Percentiles rank a stretch among this genome's conserved stretches.
phyloP scores from a whole-genome alignment of 805 yeast species.

The Hanseniaspora thailandica region DNA sequence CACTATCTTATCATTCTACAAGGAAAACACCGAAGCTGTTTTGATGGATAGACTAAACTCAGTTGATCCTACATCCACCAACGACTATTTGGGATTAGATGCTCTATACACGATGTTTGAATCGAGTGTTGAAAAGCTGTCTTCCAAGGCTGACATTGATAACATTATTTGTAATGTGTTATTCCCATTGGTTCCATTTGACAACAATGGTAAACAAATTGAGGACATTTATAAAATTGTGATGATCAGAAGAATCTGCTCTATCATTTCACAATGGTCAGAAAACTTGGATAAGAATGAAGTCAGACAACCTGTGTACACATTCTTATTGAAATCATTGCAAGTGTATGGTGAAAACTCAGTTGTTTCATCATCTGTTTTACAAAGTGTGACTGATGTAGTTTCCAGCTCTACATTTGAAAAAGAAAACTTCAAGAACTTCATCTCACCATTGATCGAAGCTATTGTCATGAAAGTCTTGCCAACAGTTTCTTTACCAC shows the following conservation, averaged over 20 bases:
- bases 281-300: constrained; percentile 50
- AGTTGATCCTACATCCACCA: constrained; percentile 25
- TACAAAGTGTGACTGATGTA: constrained; percentile 54
- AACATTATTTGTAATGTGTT: constrained; percentile 46
- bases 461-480: constrained; percentile 40
- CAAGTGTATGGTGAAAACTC: constrained; percentile 46
- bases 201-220: constrained; percentile 30
- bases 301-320: constrained; percentile 47
- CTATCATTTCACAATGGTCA: constrained; percentile 73
- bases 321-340: constrained; percentile 43
- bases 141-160: constrained; percentile 58
- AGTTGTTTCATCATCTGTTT: constrained; percentile 69
- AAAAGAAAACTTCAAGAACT: constrained; percentile 56
- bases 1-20: background rate
- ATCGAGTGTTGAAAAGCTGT: constrained; percentile 54
- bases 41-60: constrained; percentile 35
- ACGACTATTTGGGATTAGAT: constrained; percentile 57
- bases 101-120: constrained; percentile 75
- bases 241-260: constrained; percentile 63
- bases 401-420: constrained; percentile 83
- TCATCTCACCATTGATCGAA: constrained; percentile 39
- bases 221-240: constrained; percentile 27
- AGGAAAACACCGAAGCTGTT: constrained; percentile 6
- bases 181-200: constrained; percentile 44
- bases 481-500: constrained; percentile 45